These are phyloP conservation scores for Fraxinus pennsylvanica DNA, from an alignment of 257 asterid species.

Conservation along the genomic window DNA sequence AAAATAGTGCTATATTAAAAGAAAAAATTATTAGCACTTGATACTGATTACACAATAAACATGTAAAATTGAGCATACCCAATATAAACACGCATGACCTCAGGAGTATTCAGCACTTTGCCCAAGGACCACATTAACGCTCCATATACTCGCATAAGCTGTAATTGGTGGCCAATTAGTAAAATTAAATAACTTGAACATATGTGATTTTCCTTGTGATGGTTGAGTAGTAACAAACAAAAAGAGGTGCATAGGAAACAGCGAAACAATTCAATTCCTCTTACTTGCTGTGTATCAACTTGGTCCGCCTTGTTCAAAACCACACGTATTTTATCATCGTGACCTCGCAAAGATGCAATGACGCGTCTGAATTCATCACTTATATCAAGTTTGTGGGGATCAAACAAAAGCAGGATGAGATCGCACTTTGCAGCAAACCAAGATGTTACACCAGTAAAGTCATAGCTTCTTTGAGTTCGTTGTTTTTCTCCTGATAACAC, in stretches of 20 bases:
- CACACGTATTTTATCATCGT: slow-evolving; percentile 95
- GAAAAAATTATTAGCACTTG: neutral
- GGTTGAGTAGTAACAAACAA: too few relatives aligned
- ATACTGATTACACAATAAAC: neutral
- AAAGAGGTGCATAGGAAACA: slow-evolving; percentile 5
- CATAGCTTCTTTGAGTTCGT: slow-evolving; percentile 93
- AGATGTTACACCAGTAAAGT: slow-evolving; percentile 94
- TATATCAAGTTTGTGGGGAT: slow-evolving; percentile 95
- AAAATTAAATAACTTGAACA: neutral
- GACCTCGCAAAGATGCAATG: slow-evolving; percentile 87
- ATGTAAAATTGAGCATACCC: slow-evolving; percentile 51
- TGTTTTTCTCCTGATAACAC: slow-evolving; percentile 97
- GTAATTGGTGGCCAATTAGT: slow-evolving; percentile 29
- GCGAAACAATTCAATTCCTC: neutral
- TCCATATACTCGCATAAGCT: slow-evolving; percentile 99
- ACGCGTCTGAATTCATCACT: slow-evolving; percentile 96
- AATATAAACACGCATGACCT: slow-evolving; percentile 86
- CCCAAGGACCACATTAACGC: slow-evolving; percentile 99
- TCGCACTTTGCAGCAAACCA: slow-evolving; percentile 97
- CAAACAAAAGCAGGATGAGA: slow-evolving; percentile 84
- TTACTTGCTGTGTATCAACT: slow-evolving; percentile 93
- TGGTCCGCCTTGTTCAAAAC: slow-evolving; percentile 97
- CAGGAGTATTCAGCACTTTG: slow-evolving; percentile 93
- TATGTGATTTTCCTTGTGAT: neutral
- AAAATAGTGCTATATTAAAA: neutral